Evolutionary conservation across 306 rosid genomes (phyloP).

Genomic region (Hippophae tibetana): DNA sequence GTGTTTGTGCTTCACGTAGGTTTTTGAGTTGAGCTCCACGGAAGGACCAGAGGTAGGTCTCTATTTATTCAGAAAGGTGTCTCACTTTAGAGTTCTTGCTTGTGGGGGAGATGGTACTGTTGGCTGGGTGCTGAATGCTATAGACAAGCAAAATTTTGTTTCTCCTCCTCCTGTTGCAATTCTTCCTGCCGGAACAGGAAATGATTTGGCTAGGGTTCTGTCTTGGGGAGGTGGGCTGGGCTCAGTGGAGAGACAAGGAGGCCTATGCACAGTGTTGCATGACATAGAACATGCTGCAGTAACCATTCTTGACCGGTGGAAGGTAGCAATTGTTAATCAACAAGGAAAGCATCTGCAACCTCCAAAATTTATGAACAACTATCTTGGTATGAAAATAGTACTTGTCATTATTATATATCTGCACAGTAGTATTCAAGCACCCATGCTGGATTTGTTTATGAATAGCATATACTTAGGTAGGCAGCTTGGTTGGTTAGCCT

Average conservation of each 20-base stretch:
- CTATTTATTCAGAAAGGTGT: constrained; percentile 81
- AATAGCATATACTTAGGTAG: neutral
- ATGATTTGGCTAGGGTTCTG: constrained; percentile 94
- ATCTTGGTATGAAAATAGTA: constrained; percentile 62
- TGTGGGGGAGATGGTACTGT: constrained; percentile 99
- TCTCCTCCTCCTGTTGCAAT: constrained; percentile 99
- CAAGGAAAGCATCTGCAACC: constrained; percentile 59
- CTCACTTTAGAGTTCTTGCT: constrained; percentile 88
- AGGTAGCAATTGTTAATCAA: constrained; percentile 50
- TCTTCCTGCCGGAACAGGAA: constrained; percentile 99
- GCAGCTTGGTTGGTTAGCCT: neutral
- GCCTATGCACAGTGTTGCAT: constrained; percentile 82
- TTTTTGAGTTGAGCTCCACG: constrained; percentile 81
- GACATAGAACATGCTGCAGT: constrained; percentile 94
- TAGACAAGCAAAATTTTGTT: constrained; percentile 85
- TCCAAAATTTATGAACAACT: constrained; percentile 83
- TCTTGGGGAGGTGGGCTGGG: constrained; percentile 99
- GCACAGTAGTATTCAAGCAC: constrained; percentile 4
- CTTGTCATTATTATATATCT: constrained; percentile 2
- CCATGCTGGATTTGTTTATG: constrained; percentile 9
- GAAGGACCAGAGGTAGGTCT: constrained; percentile 91
- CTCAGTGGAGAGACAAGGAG: constrained; percentile 95
- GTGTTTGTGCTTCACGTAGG: constrained; percentile 38
- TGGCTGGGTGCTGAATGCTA: constrained; percentile 91
- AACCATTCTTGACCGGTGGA: constrained; percentile 97